These are phyloP conservation scores for Penicillium decumbens DNA, from an alignment of 2,329 filamentous ascomycete genomes.

Conservation along the genomic window DNA sequence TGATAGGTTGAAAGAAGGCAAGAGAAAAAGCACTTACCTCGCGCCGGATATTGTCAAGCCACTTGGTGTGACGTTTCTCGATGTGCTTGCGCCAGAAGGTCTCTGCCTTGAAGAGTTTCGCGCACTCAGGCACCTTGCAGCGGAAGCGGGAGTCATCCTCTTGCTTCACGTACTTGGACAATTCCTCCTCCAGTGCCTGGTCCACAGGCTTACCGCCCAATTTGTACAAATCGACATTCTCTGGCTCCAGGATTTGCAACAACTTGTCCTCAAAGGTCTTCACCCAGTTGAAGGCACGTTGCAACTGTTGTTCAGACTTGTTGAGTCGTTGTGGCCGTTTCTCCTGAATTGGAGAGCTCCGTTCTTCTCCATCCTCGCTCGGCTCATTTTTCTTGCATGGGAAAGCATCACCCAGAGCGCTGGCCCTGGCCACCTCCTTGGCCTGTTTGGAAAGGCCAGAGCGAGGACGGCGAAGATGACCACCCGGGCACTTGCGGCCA, in stretches of 20 bases:
- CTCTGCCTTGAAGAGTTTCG: constrained; percentile 94
- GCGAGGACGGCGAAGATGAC: constrained; percentile 88
- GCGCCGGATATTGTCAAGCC: constrained; percentile 71
- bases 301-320: constrained; percentile 85
- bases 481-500: constrained; percentile 90
- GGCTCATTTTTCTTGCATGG: constrained; percentile 73
- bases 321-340: constrained; percentile 67
- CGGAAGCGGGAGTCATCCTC: constrained; percentile 96
- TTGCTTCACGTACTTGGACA: constrained; percentile 85
- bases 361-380: constrained; percentile 59
- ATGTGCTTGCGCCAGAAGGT: constrained; percentile 98
- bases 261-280: constrained; percentile 98
- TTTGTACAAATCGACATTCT: constrained; percentile 80
- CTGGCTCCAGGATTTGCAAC: constrained; percentile 84
- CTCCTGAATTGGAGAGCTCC: constrained; percentile 62
- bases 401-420: constrained; percentile 75
- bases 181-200: constrained; percentile 80
- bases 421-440: constrained; percentile 79
- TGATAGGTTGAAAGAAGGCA: background rate
- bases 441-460: constrained; percentile 78
- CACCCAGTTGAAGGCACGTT: constrained; percentile 97
- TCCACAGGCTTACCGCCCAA: constrained; percentile 83
- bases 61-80: constrained; percentile 90
- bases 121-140: constrained; percentile 93
- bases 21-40: constrained; percentile 60